Percentiles rank a stretch among this genome's conserved stretches.
Conservation (phyloP, 192 early-diverging fungal genomes). For the Gamsiella multidivaricata region DNA sequence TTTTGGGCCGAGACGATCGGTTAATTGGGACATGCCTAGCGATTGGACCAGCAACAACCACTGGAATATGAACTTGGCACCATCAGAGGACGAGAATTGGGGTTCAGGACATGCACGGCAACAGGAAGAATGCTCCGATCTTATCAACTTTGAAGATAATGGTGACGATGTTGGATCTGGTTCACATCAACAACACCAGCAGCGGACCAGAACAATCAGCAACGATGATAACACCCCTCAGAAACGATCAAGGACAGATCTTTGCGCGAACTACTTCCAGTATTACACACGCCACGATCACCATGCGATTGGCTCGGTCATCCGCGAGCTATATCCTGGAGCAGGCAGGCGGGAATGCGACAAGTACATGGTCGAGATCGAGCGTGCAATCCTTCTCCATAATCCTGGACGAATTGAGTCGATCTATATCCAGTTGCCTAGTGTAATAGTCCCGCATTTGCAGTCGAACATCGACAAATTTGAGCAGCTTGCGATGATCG, state of each 20-base stretch:
- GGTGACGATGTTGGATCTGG: no score
- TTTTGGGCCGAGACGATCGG: neutral
- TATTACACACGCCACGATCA: conserved; percentile 34
- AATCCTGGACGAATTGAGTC: conserved; percentile 19
- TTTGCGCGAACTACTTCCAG: conserved; percentile 34
- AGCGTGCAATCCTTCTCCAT: conserved; percentile 27
- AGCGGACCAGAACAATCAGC: no score
- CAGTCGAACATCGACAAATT: conserved; percentile 5
- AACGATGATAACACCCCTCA: no score
- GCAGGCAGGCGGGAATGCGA: conserved; percentile 37
- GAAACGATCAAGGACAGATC: conserved; percentile 11
- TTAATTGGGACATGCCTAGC: neutral
- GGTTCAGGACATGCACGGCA: no score
- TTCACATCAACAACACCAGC: no score
- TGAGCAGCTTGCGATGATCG: conserved; percentile 16
- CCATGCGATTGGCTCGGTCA: conserved; percentile 10
- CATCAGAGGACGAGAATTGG: no score
- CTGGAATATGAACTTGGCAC: no score
- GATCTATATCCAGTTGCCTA: conserved; percentile 19
- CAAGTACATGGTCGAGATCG: conserved; percentile 22
- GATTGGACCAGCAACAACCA: neutral
- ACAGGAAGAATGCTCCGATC: conserved; percentile 10
- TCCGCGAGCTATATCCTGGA: conserved; percentile 31
- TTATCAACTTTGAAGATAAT: conserved; percentile 23
- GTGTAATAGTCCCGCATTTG: conserved; percentile 14